Base-by-base conservation (phyloP, 1,284 basidiomycete genomes). In the Sanghuangporus sanghuang region DNA sequence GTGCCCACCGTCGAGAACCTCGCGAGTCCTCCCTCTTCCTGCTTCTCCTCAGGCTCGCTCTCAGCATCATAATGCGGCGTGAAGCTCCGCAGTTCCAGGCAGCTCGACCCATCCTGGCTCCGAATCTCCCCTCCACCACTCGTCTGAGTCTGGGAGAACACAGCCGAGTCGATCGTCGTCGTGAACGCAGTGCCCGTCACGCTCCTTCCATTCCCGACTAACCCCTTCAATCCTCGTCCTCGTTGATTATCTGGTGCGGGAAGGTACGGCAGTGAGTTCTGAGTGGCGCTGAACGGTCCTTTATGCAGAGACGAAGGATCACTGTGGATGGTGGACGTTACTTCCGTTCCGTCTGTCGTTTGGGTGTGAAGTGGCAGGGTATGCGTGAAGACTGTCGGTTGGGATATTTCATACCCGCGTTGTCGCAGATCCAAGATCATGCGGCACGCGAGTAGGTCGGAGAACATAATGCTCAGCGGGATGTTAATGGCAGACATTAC, bases 401-500 rank as follows among this genome's bases (percentile, higher is more conserved):
- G 64, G n/a, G 64, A 61, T 21, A 65, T 40, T 48, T 62, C 60
- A 40, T 52, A 88, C 44, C 89, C 87, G 64, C 89, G 85, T 70
- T 90, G 84, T 35, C 86, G 86, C 63, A 91, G 81, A 70, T 91
- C 89, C 59, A 91, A 81, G 70, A 91, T 90, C 87, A 91, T 79
- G 64, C 89, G 84, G 71, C 89, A 90, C 3, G 89, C 89, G 32
- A 92, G 81, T 32, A 92, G 74, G 23, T 90, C 89, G n/a, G 84
- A 85, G 69, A 92, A 80, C 88, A 91, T 90, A n/a, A 92, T 86
- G 69, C 89, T 90, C 66, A 92, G 77, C n/a, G 89, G 89, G 67
- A 92, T 91, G 69, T 89, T 89, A 68, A 92, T 86, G n/a, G 89
- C 90, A 16, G 89, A 90, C 68, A 92, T 90, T 32, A 83, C 85